Base-by-base conservation (phyloP, 2,329 filamentous ascomycete species). In the Davidsoniella australis region DNA sequence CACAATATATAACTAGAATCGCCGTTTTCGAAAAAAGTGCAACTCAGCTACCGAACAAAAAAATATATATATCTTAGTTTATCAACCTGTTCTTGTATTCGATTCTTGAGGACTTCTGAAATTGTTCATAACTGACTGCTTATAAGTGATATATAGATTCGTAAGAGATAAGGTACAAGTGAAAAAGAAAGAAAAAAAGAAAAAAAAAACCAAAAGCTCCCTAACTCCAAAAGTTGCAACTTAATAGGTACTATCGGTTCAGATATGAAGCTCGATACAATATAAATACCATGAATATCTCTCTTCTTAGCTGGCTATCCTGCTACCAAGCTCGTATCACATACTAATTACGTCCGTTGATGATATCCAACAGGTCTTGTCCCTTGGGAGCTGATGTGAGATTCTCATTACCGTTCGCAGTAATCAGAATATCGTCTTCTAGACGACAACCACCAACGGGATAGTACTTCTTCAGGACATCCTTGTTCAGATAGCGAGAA, bases 371-470 rank as follows among this genome's bases (percentile, higher is more conserved):
- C 57, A 87, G 65, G 59, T 85, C 79, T 47, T 81, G 71, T 2
- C 77, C 76, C 67, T 93, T 94, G 0, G 85, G 83, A 26, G 82
- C 82, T 1, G 73, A 72, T 1, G 87, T 93, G 61, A 96, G 60
- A 60, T 94, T 93, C 64, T 95, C 87, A 58, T 78, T 78, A 0
- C 88, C 87, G 20, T 75, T 68, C 53, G 81, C 70, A 1, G 82
- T 91, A 44, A 96, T 78, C 18, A 91, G 69, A 38, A 96, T 73
- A 61, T 89, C 85, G 60, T 96, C 87, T 66, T 98, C 91, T 54
- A 96, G 93, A 43, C 91, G 75, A 23, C 94, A 86, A 33, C 91
- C 91, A 14, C 89, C 91, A 1, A 96, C 80, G 23, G 66, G 67
- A 68, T 84, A 89, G 62, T 82, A 89, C 54, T 66, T 68, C 53